Base-by-base conservation (phyloP, 169 alveolate species). In the Plasmodium cynomolgi region DNA sequence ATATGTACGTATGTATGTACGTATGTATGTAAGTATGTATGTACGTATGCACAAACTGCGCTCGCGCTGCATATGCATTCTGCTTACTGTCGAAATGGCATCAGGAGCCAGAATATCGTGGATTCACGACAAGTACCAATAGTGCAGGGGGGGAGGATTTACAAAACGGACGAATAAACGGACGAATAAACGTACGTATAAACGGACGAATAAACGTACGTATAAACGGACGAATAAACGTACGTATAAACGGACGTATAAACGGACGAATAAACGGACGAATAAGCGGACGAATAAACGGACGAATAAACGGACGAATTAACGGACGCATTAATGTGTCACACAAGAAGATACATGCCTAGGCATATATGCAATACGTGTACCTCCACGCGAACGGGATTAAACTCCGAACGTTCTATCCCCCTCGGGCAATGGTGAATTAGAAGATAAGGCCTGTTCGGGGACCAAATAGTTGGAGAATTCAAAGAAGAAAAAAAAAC, bases 71-170 rank as follows among this genome's bases (percentile, higher is more conserved):
- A 68, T 29, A 26, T 68, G 31, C 37, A 68, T 29, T 9, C 41
- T 68, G 33, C 77, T 68, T 68, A 68, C 77, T 23, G 37, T 68
- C 77, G 77, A 26, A 68, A 68, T 68, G 37, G 20, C 41, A 62
- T 8, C 37, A 23, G 37, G 77, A 26, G 37, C 77, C 77, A 68
- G 77, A 68, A 20, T 68, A 20, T 26, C 77, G 77, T 9, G 41
- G 31, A 68, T 29, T 68, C 77, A 68, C 20, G 41, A 1, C 31
- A 29, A 68, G 31, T 68, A 7, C 81, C 17, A 23, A 72, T 41
- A 62, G 20, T 68, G 29, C 74, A 80, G 31, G 75, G 83, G 83
- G 33, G 31, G 31, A 72, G 94, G 72, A 39, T 20, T 81, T 13
- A 26, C 83, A 11, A 86, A 86, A 75, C 37, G n/a, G 17, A 68